A percentile compares a stretch with the other conserved stretches of the same genome.
phyloP scores from a whole-genome alignment of 2,329 filamentous ascomycete species.

The Paraphoma chrysanthemicola region DNA sequence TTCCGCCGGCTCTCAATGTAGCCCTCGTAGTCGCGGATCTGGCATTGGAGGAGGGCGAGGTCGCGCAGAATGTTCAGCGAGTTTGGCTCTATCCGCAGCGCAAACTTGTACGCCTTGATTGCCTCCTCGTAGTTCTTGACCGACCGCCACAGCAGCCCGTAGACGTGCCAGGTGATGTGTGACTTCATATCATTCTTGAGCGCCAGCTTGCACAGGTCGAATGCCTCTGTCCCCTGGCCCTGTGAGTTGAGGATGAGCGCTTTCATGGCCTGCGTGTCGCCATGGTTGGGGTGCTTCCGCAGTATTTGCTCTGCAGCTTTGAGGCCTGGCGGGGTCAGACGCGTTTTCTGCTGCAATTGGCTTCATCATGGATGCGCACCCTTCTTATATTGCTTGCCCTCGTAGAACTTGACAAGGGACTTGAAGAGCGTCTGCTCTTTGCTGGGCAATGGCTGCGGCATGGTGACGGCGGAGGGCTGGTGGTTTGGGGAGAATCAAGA shows the following conservation, averaged over 20 bases:
- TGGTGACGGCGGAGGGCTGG: slow-evolving; percentile 46
- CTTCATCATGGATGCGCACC: slow-evolving; percentile 50
- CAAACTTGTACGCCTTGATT: slow-evolving; percentile 98
- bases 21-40: slow-evolving; percentile 94
- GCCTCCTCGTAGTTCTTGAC: slow-evolving; percentile 99
- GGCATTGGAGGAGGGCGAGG: slow-evolving; percentile 88
- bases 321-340: slow-evolving; percentile 65
- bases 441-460: slow-evolving; percentile 77
- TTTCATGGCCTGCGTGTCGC: slow-evolving; percentile 99
- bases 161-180: slow-evolving; percentile 99
- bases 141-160: slow-evolving; percentile 89
- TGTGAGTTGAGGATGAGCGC: slow-evolving; percentile 93
- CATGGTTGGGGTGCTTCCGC: slow-evolving; percentile 93
- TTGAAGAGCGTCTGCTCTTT: slow-evolving; percentile 96
- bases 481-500: slow-evolving; percentile 10
- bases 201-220: slow-evolving; percentile 88
- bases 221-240: slow-evolving; percentile 92
- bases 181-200: slow-evolving; percentile 98
- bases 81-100: slow-evolving; percentile 90
- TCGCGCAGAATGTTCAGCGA: slow-evolving; percentile 94
- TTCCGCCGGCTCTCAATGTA: slow-evolving; percentile 87
- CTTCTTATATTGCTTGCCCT: slow-evolving; percentile 98
- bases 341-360: slow-evolving; percentile 9
- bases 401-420: slow-evolving; percentile 93
- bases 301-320: slow-evolving; percentile 97